A percentile compares a stretch with the other conserved stretches of the same genome.
Evolutionary conservation across 495 filamentous ascomycete species (phyloP).

Genomic region (Penicillium herquei): DNA sequence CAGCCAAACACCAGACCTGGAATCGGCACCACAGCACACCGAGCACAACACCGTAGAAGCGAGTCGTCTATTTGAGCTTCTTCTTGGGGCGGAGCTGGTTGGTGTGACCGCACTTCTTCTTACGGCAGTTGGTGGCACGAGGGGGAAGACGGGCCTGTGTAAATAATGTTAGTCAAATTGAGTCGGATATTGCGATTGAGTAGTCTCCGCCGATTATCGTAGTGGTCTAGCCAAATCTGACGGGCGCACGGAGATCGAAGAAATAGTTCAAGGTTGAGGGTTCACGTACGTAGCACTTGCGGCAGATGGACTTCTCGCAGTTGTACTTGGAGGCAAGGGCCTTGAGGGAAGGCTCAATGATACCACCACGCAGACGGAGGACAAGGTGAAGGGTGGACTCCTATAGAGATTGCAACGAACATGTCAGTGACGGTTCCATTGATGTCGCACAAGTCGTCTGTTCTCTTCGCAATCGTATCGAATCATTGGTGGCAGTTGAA

Average conservation of each 20-base stretch:
- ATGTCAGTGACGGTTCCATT: conserved; percentile 24
- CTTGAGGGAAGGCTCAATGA: conserved; percentile 99
- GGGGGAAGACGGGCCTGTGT: conserved; percentile 88
- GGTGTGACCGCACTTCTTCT: conserved; percentile 99
- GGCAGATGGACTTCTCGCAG: conserved; percentile 99
- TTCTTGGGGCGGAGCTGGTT: conserved; percentile 99
- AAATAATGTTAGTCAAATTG: conserved; percentile 15
- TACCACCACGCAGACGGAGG: conserved; percentile 98
- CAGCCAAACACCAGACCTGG: conserved; percentile 34
- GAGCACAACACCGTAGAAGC: conserved; percentile 41
- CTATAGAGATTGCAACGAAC: conserved; percentile 43
- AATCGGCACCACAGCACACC: conserved; percentile 42
- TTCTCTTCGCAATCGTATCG: conserved; percentile 1
- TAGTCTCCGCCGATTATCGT: background rate
- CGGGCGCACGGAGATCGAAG: background rate
- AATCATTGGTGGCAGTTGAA: background rate
- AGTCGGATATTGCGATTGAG: background rate
- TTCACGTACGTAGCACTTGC: conserved; percentile 92
- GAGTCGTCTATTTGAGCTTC: conserved; percentile 91
- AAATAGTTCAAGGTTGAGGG: background rate
- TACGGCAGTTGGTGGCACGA: conserved; percentile 98
- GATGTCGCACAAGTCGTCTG: background rate
- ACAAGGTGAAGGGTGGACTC: conserved; percentile 99
- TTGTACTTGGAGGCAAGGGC: conserved; percentile 98
- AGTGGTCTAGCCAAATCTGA: too few species aligned